Base-by-base conservation (phyloP, 106 monocot species). In the Alisma plantagoaquatica region DNA sequence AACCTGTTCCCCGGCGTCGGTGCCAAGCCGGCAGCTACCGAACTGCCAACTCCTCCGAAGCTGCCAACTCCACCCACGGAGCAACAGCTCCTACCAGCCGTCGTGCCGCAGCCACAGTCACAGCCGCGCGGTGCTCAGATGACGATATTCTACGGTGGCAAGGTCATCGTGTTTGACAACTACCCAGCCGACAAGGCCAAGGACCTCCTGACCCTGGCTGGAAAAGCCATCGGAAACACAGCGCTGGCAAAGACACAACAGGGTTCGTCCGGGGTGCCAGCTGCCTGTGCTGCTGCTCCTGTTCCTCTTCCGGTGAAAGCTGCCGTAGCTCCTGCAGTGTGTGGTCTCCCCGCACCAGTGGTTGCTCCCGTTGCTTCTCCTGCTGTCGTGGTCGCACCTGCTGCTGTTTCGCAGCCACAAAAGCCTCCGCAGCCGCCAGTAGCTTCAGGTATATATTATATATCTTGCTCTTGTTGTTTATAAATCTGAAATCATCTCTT, bases 91-190 rank as follows among this genome's bases (percentile, higher is more conserved):
- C n/a, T n/a, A n/a, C n/a, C n/a, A n/a, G n/a, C n/a, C 0, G n/a
- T n/a, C n/a, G 28, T 0, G 24, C 27, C 47, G 20, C 49, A 63
- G 6, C 3, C 28, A 4, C 46, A 59, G 12, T n/a, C 33, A 2
- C 31, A 57, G 60, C n/a, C n/a, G n/a, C n/a, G n/a, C n/a, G 64
- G 25, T 22, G 62, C 64, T 0, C 79, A 66, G 57, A 44, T 84
- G 69, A 84, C 84, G 27, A 84, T 84, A 12, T 84, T 84, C 55
- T 84, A 79, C 32, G 75, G 68, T 10, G 84, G 84, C 6, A 75
- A 52, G 42, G 65, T 79, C 19, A 21, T 84, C 44, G 84, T 84
- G 21, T 88, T 88, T 30, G 75, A 88, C 30, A 62, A 82, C 41
- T 79, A 75, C 49, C 66, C 88, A 0, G 49, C 41, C 0, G 73